phyloP scores from a whole-genome alignment of 2,329 filamentous ascomycete species.

The Fusarium sp. region DNA sequence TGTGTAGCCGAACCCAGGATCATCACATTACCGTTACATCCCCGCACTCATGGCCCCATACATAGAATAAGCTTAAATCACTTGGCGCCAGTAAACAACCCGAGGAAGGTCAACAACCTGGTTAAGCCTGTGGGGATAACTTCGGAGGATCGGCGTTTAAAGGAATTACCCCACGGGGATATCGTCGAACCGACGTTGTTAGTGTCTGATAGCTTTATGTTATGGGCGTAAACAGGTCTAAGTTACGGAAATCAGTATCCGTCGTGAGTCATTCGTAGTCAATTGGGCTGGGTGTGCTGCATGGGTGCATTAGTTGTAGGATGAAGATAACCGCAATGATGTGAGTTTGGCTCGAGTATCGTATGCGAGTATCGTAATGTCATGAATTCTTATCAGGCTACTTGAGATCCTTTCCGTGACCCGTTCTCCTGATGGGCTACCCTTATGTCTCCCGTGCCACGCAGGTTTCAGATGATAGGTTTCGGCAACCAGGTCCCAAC shows the following conservation, averaged over 20 bases:
- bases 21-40: background rate
- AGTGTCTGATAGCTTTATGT: background rate
- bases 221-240: background rate
- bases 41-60: background rate
- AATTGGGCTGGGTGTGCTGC: rapidly evolving
- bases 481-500: too few relatives aligned
- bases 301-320: background rate
- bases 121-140: conserved; percentile 18
- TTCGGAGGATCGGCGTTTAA: conserved; percentile 32
- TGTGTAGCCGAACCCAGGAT: background rate
- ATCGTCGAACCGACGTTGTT: background rate
- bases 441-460: too few relatives aligned
- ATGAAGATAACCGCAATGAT: rapidly evolving
- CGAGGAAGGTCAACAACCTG: background rate
- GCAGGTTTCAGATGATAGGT: too few relatives aligned
- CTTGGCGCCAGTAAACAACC: conserved; percentile 13
- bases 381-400: too few relatives aligned
- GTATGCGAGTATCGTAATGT: too few relatives aligned
- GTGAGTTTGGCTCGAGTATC: background rate
- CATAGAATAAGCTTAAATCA: conserved; percentile 16
- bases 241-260: background rate
- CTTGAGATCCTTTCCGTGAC: too few relatives aligned
- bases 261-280: background rate
- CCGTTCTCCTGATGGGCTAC: too few relatives aligned
- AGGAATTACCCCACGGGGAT: conserved; percentile 29